These are phyloP conservation scores for Syzygium oleosum DNA, from an alignment of 345 rosid species.

Conservation along the genomic window DNA sequence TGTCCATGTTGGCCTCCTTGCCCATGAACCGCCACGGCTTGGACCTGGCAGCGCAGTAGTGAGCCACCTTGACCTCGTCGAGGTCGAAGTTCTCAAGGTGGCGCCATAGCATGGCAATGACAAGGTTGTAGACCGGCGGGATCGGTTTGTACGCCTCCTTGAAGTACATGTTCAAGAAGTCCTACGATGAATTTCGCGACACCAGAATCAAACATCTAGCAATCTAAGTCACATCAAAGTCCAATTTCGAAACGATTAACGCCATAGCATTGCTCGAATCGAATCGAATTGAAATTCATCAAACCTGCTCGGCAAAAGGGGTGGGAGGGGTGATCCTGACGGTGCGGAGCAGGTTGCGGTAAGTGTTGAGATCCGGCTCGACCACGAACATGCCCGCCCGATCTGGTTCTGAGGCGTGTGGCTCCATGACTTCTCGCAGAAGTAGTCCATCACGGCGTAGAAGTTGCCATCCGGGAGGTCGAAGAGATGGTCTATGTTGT, in stretches of 20 bases:
- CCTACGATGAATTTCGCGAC: slow-evolving; percentile 11
- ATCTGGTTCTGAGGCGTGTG: slow-evolving; percentile 27
- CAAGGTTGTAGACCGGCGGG: slow-evolving; percentile 30
- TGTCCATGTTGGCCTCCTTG: slow-evolving; percentile 37
- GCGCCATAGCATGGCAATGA: slow-evolving; percentile 46
- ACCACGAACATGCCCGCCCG: slow-evolving; percentile 40
- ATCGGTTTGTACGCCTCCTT: slow-evolving; percentile 29
- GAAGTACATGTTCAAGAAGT: slow-evolving; percentile 44
- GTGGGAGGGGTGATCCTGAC: slow-evolving; percentile 32
- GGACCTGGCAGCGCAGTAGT: slow-evolving; percentile 43
- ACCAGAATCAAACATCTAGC: not conserved
- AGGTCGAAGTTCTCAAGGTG: slow-evolving; percentile 37
- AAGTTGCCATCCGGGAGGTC: slow-evolving; percentile 22
- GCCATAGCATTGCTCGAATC: slow-evolving; percentile 2
- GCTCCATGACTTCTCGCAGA: slow-evolving; percentile 38
- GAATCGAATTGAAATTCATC: slow-evolving; percentile 3
- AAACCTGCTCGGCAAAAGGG: slow-evolving; percentile 56
- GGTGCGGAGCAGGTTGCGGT: slow-evolving; percentile 16
- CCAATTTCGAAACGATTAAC: slow-evolving; percentile 18
- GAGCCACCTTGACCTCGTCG: slow-evolving; percentile 33
- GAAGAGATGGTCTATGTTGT: slow-evolving; percentile 26
- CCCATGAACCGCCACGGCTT: slow-evolving; percentile 60
- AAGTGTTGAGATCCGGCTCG: slow-evolving; percentile 28
- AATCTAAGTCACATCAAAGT: slow-evolving; percentile 1
- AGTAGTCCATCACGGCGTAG: slow-evolving; percentile 42